Base-by-base conservation (phyloP, 306 rosid genomes). In the Dalbergia cochinchinensis region DNA sequence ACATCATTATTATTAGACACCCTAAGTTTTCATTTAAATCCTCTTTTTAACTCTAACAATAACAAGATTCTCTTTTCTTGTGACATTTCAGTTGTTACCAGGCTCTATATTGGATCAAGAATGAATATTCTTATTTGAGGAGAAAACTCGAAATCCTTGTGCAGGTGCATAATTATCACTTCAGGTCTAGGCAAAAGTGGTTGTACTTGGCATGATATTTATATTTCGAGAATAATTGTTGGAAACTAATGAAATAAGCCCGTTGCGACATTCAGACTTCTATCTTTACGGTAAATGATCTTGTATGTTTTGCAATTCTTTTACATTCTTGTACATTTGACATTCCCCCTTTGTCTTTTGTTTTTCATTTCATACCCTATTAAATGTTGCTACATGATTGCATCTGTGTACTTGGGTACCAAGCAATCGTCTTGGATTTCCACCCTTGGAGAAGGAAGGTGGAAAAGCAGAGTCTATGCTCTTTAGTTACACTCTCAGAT, bases 131-230 rank as follows among this genome's bases (percentile, higher is more conserved):
- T 62, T 53, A 58, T 74, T 61, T 78, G 80, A 72, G 71, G 74
- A 16, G 59, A 60, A 83, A 72, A 19, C 55, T 78, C 35, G 86
- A 83, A 76, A 72, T 14, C 57, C 41, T 83, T 78, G 76, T 83
- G 58, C 65, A 78, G 83, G 86, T 83, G 78, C 10, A 71, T 63
- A 44, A 20, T 50, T 20, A 64, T 51, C 58, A 55, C 18, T 67
- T 71, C 34, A 33, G 57, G 48, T 54, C 53, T 12, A 47, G 53
- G 53, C 53, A 12, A 65, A 35, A 67, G 9, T 11, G 11, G 16
- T 44, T 67, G 35, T 44, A 45, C 73, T 48, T 15, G 41, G 69
- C 48, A 64, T 71, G 44, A 44, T 45, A 39, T 37, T n/a, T 12
- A 6, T 39, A 37, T 39, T 65, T 65, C 19, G 9, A n/a, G 51